phyloP scores from a whole-genome alignment of 306 rosid genomes.

The Medicago arabica region DNA sequence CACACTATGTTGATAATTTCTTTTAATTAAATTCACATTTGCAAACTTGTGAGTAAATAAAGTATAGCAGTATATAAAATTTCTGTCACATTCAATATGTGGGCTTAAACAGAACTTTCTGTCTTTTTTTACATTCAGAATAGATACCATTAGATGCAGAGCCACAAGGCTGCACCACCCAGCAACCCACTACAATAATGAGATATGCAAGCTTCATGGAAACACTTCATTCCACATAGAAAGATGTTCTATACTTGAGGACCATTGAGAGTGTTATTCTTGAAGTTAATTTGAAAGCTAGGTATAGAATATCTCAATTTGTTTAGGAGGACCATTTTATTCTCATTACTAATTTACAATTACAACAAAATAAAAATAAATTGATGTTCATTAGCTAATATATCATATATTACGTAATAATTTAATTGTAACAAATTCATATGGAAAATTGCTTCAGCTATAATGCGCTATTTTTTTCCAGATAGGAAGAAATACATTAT shows the following conservation, averaged over 20 bases:
- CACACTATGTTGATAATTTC: background rate
- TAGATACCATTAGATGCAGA: conserved; percentile 32
- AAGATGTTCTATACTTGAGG: conserved; percentile 27
- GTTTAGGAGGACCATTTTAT: background rate
- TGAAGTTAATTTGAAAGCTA: conserved; percentile 31
- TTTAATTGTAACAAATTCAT: too few species aligned
- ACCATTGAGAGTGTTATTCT: conserved; percentile 33
- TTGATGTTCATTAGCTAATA: too few species aligned
- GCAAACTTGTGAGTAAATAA: background rate
- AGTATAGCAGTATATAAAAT: background rate
- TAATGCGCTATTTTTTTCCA: too few species aligned
- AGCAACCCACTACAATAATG: conserved; percentile 12
- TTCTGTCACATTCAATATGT: background rate
- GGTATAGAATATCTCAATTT: too few species aligned
- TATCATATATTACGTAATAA: too few species aligned
- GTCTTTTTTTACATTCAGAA: conserved; percentile 15
- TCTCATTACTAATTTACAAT: background rate
- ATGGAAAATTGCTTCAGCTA: too few species aligned
- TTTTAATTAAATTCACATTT: background rate
- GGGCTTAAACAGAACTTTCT: conserved; percentile 19
- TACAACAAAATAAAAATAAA: background rate
- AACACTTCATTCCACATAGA: conserved; percentile 25
- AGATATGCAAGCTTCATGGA: conserved; percentile 31
- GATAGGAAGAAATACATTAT: too few species aligned
- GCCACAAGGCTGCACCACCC: conserved; percentile 33